Evolutionary conservation across 441 rosid species (phyloP), one percentile per base, ranked within the genome.

Genomic region (Populus hybrid): DNA sequence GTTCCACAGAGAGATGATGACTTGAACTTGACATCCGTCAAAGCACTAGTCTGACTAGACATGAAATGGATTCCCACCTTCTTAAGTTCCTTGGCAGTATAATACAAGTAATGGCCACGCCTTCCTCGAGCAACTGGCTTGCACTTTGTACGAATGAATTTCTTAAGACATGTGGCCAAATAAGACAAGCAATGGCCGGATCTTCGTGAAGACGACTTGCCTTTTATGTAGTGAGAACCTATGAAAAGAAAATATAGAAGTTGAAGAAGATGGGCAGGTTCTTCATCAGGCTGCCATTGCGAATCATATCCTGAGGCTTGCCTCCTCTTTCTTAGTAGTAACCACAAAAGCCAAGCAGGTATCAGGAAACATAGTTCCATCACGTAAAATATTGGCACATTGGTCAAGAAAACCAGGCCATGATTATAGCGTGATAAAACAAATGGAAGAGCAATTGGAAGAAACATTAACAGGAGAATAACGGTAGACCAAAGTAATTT

Each of bases 181-280:
- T 46, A 46, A 12, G 20, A 46, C 57, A 46, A 46, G 57, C 6
- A 46, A 46, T 46, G 57, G 20, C 57, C 20, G 5, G 63, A 77
- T 63, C 5, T 69, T 28, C 8, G 10, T 34, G 59, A 1, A 5
- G 59, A 5, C 59, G n/a, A 14, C 59, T 50, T 50, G 2, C 20
- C n/a, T 50, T 50, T 14, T 50, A 14, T 11, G 16, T 46, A 3
- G 53, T 50, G 59, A 50, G 59, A 16, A 5, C n/a, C 6, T 16
- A 50, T 5, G n/a, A 50, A 50, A 4, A 14, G 7, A 16, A 6
- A 50, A 38, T 71, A 64, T 5, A 77, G 7, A 36, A 63, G 40
- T 30, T 77, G 50, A 23, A 81, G 80, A 70, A 74, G 78, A 69
- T 77, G 81, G 40, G 18, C 64, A 71, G 32, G 63, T 8, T 24